Percentiles rank a stretch among this genome's conserved stretches.
These are phyloP conservation scores for Knufia petricola DNA, from an alignment of 2,329 filamentous ascomycete genomes.

Conservation along the genomic window DNA sequence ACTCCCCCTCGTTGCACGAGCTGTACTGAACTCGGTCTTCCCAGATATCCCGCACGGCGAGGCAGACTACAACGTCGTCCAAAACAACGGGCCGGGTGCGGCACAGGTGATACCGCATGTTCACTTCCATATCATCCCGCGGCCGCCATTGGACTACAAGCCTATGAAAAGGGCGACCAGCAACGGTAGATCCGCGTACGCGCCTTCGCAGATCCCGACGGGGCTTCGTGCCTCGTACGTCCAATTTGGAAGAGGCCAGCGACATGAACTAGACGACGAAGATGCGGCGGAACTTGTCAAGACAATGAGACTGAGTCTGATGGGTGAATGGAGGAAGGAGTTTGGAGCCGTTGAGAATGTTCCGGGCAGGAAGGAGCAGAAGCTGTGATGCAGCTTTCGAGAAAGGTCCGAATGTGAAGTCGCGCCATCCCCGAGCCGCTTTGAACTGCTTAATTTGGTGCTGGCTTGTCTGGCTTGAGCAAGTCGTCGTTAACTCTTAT, in stretches of 20 bases:
- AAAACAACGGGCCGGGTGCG: conserved; percentile 85
- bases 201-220: conserved; percentile 12
- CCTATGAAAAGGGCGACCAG: not conserved
- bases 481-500: too few relatives aligned
- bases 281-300: conserved; percentile 32
- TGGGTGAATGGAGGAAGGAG: conserved; percentile 27
- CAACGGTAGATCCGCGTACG: conserved; percentile 10
- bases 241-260: conserved; percentile 39
- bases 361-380: conserved; percentile 1
- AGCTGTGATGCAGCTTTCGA: too few relatives aligned
- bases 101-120: conserved; percentile 89
- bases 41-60: conserved; percentile 28
- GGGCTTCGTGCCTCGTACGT: conserved; percentile 26
- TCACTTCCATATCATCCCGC: conserved; percentile 88
- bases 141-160: conserved; percentile 43
- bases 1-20: conserved; percentile 48
- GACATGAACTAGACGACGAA: conserved; percentile 39
- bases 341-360: conserved; percentile 15
- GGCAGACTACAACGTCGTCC: conserved; percentile 85
- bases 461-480: too few relatives aligned
- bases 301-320: conserved; percentile 30
- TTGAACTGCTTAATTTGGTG: too few relatives aligned
- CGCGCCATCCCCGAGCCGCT: too few relatives aligned
- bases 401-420: too few relatives aligned
- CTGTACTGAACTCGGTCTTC: conserved; percentile 63